Percentiles rank a stretch among this genome's conserved stretches.
phyloP scores from a whole-genome alignment of 2,329 filamentous ascomycete genomes.

The Verticillium longisporum region DNA sequence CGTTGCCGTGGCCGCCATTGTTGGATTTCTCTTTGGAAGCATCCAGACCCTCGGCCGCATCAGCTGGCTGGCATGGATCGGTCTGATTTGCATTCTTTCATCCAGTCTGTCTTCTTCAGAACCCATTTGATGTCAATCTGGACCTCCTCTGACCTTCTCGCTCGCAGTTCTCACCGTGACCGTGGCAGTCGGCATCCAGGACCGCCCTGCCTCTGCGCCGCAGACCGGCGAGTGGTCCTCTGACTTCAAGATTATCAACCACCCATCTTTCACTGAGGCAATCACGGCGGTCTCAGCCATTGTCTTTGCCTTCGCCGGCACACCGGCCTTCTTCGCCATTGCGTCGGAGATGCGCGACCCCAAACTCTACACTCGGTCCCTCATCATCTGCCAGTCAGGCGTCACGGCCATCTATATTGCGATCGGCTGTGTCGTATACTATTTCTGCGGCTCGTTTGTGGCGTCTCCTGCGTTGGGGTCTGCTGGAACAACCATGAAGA shows the following conservation, averaged over 20 bases:
- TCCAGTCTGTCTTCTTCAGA: constrained; percentile 12
- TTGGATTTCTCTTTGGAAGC: constrained; percentile 22
- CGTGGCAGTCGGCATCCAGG: constrained; percentile 21
- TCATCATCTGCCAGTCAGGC: constrained; percentile 18
- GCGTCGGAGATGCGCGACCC: constrained; percentile 27
- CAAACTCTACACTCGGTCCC: constrained; percentile 18
- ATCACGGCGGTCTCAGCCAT: constrained; percentile 26
- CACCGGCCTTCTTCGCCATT: constrained; percentile 25
- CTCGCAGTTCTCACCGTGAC: constrained; percentile 17
- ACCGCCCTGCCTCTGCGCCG: constrained; percentile 17
- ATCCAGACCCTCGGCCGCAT: constrained; percentile 23
- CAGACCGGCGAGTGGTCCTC: constrained; percentile 14
- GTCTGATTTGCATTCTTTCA: constrained; percentile 19
- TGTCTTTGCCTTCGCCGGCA: constrained; percentile 30
- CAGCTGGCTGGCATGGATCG: constrained; percentile 25
- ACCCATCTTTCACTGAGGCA: constrained; percentile 46
- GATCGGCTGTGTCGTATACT: constrained; percentile 33
- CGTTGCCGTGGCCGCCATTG: constrained; percentile 24
- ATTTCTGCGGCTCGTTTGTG: constrained; percentile 37
- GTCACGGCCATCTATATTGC: constrained; percentile 24
- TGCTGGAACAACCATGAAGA: constrained; percentile 33
- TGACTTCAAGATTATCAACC: constrained; percentile 44
- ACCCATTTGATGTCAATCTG: neutral
- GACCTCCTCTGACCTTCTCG: neutral
- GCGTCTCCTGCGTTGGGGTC: constrained; percentile 39